Evolutionary conservation across 495 filamentous ascomycete genomes (phyloP), one percentile per base, ranked within the genome.

Genomic region (Haplographium delicatum): DNA sequence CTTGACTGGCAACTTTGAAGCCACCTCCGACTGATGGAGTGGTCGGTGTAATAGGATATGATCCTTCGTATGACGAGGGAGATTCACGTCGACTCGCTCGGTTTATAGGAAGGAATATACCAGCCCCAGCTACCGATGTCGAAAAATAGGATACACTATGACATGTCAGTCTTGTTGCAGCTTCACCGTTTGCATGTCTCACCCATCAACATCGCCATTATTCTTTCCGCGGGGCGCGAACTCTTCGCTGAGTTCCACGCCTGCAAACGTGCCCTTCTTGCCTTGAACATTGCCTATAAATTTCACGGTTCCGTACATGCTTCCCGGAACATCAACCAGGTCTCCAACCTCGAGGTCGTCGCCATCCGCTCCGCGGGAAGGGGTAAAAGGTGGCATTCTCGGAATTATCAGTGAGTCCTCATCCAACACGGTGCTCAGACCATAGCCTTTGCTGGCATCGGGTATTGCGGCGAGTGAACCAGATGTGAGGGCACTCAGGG

Each of bases 171-270:
- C 44, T 50, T 15, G 28, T 47, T 28, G 33, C 19, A 19, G 9
- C 13, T 22, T 30, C 16, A 51, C 40, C 43, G 53, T 50, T 54
- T 58, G 37, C 22, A 41, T 47, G 31, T 62, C 80, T 68, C 75
- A 90, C 88, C 93, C 94, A 54, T 99, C 93, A 40, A 99, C 94
- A 70, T 95, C 91, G 28, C 93, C 93, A 58, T 76, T 91, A 62
- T 99, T 99, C 72, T 99, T 98, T 26, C 93, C 93, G 61, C 87
- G 79, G 27, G 73, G 65, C 37, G 91, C 84, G 64, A 81, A 89
- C 54, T 94, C 88, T 44, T 78, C 70, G 56, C 85, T 83, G 53
- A 99, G 71, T 65, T 99, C 94, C 37, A 99, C 88, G n/a, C 93
- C 93, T 22, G 86, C 90, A 72, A 97, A 99, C 10, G 79, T 76